A percentile compares a stretch with the other conserved stretches of the same genome.
Evolutionary conservation across 306 rosid genomes (phyloP).

Genomic region (Gleditsia sinensis): DNA sequence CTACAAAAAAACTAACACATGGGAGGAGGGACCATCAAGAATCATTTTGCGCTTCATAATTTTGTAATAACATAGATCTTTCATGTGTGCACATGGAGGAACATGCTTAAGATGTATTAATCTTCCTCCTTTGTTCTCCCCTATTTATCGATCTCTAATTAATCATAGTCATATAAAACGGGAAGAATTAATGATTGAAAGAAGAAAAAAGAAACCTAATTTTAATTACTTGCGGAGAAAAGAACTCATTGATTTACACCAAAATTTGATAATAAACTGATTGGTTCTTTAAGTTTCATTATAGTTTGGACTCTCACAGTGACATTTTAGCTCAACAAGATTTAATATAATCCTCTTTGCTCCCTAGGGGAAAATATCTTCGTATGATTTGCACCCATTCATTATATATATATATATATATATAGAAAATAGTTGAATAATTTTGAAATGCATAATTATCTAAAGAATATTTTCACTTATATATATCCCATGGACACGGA

Average conservation of each 20-base stretch:
- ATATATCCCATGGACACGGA: slow-evolving; percentile 20
- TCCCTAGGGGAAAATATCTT: no score
- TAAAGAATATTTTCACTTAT: background rate
- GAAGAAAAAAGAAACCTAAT: background rate
- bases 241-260: background rate
- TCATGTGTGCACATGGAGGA: slow-evolving; percentile 75
- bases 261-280: background rate
- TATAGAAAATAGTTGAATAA: background rate
- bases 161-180: slow-evolving; percentile 26
- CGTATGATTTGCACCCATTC: no score
- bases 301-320: background rate
- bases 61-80: slow-evolving; percentile 36
- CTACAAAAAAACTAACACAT: slow-evolving; percentile 43
- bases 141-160: slow-evolving; percentile 19
- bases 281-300: background rate
- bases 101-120: slow-evolving; percentile 57
- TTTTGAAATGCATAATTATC: background rate
- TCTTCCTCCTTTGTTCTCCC: background rate
- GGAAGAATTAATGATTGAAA: slow-evolving; percentile 32
- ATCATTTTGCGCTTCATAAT: slow-evolving; percentile 36
- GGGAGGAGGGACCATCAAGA: slow-evolving; percentile 57
- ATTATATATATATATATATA: no score
- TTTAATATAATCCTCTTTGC: no score
- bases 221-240: slow-evolving; percentile 5
- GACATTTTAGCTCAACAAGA: no score